Evolutionary conservation across 2,329 filamentous ascomycete species (phyloP), one percentile per base, ranked within the genome.

Genomic region (Arthrobotrys pseudoclavata): DNA sequence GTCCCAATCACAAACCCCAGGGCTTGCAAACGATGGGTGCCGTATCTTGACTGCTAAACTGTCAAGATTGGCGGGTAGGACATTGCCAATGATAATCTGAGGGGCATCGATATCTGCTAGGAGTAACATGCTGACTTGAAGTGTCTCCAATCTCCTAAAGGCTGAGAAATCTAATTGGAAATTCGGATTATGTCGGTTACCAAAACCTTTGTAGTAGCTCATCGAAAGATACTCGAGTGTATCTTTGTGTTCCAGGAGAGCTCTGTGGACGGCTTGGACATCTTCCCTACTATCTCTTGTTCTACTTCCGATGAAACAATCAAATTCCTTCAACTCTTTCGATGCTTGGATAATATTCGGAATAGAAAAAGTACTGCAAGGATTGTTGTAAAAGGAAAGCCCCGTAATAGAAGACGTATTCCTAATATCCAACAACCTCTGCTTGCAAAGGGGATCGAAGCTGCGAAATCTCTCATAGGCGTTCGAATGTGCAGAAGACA

Each of bases 161-260:
- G 63, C 60, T 4, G 69, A 72, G 20, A 72, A 72, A 34, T 72
- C 69, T 0, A 72, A 22, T 48, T 72, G 69, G 29, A 66, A 64
- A 37, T 64, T 66, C 10, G 48, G 61, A 15, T 42, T 34, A 34
- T 60, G 31, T 40, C 60, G 48, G n/a, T 66, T 60, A 13, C 53
- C 60, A 24, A 60, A 70, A 9, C 68, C 57, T 9, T 60, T 72
- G 40, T 72, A 61, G 15, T 60, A 72, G n/a, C 60, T 72, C 34
- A 72, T 60, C 0, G 26, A 66, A 22, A 72, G 45, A 9, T 69
- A 50, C 13, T 37, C 68, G 4, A 76, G 47, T 3, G 53, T 63
- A 18, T 69, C 55, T 45, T 57, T 69, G 20, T 63, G 42, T 13
- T 53, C 63, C n/a, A 76, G 20, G 12, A 76, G 34, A 0, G 63